These are phyloP conservation scores for Xylariaceae sp. DNA, from an alignment of 2,329 filamentous ascomycete species.

Conservation along the genomic window DNA sequence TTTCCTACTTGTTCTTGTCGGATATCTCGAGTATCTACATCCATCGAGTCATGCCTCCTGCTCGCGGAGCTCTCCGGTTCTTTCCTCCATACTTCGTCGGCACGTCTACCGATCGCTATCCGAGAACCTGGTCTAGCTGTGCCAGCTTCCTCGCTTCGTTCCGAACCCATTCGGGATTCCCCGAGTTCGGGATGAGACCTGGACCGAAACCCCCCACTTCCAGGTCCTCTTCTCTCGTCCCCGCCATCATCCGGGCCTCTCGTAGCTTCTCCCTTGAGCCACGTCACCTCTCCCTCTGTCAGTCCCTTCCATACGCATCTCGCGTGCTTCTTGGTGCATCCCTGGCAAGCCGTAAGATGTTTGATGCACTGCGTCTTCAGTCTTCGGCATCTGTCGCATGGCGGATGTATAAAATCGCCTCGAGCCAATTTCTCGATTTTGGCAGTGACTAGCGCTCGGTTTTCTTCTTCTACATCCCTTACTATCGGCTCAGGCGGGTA, in stretches of 20 bases:
- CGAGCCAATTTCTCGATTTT: slow-evolving; percentile 75
- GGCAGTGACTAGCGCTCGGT: slow-evolving; percentile 65
- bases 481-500: slow-evolving; percentile 33
- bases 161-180: slow-evolving; percentile 26
- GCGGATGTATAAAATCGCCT: slow-evolving; percentile 76
- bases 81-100: slow-evolving; percentile 39
- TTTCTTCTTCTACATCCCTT: slow-evolving; percentile 38
- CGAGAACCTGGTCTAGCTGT: slow-evolving; percentile 25
- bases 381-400: slow-evolving; percentile 81
- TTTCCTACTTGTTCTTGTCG: slow-evolving; percentile 21
- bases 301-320: slow-evolving; percentile 86
- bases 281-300: slow-evolving; percentile 66
- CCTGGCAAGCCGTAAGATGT: slow-evolving; percentile 82
- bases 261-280: slow-evolving; percentile 38
- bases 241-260: slow-evolving; percentile 35
- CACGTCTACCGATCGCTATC: slow-evolving; percentile 33
- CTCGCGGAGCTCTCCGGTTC: slow-evolving; percentile 26
- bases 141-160: slow-evolving; percentile 30
- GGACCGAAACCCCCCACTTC: slow-evolving; percentile 24
- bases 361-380: slow-evolving; percentile 82
- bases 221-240: slow-evolving; percentile 31
- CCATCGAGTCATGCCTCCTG: slow-evolving; percentile 34
- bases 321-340: slow-evolving; percentile 88
- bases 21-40: slow-evolving; percentile 34
- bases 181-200: slow-evolving; percentile 26